These are phyloP conservation scores for Aspergillaceae sp. DNA, from an alignment of 2,329 filamentous ascomycete genomes.

Conservation along the genomic window DNA sequence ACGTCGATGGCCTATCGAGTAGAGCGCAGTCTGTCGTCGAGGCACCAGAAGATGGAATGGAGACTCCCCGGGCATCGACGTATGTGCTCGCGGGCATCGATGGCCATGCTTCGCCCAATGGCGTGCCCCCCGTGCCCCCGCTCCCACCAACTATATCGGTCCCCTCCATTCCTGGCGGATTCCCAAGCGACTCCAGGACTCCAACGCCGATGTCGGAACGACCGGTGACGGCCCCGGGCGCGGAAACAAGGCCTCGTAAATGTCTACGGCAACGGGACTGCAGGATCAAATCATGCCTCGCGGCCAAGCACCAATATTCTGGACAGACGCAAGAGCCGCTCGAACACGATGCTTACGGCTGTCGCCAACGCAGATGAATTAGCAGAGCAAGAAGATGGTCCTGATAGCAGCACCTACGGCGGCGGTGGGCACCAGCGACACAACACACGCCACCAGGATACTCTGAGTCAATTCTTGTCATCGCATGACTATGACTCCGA, in stretches of 20 bases:
- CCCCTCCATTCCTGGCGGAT: constrained; percentile 26
- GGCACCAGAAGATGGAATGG: constrained; percentile 19
- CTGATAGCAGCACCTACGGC: neutral
- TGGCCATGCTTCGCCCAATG: constrained; percentile 13
- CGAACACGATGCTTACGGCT: constrained; percentile 21
- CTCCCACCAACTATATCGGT: constrained; percentile 35
- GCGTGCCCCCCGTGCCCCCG: constrained; percentile 40
- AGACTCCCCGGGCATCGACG: constrained; percentile 24
- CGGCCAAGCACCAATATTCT: constrained; percentile 18
- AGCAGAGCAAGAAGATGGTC: constrained; percentile 3
- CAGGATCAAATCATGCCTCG: constrained; percentile 7
- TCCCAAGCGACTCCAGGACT: constrained; percentile 29
- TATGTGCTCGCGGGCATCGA: constrained; percentile 10
- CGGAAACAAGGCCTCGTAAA: constrained; percentile 11
- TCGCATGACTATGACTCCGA: constrained; percentile 15
- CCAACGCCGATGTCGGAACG: constrained; percentile 19
- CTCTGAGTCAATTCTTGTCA: constrained; percentile 30
- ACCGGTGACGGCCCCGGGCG: constrained; percentile 24
- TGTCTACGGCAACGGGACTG: constrained; percentile 12
- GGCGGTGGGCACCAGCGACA: constrained; percentile 9
- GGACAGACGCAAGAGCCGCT: constrained; percentile 27
- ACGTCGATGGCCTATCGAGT: constrained; percentile 19
- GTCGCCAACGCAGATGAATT: constrained; percentile 11
- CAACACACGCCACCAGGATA: constrained; percentile 18
- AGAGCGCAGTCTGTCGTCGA: constrained; percentile 20